Percentiles rank a stretch among this genome's conserved stretches.
These are phyloP conservation scores for Misopates orontium DNA, from an alignment of 257 asterid species.

Conservation along the genomic window DNA sequence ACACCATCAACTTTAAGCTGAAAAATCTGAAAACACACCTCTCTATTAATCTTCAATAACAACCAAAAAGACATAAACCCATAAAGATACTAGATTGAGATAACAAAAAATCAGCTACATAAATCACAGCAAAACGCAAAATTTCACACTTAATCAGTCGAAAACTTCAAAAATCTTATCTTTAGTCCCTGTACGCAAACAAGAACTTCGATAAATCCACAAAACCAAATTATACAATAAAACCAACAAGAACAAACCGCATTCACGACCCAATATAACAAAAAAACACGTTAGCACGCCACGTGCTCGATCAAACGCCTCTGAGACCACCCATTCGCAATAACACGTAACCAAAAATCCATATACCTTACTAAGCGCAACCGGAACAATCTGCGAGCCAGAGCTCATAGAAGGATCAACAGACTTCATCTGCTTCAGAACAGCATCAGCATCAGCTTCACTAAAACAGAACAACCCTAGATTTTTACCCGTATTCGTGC, in stretches of 20 bases:
- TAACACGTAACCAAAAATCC: too few species aligned
- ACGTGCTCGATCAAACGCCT: slow-evolving; percentile 40
- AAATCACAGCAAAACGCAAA: background rate
- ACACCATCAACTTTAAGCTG: slow-evolving; percentile 89
- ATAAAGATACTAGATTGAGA: background rate
- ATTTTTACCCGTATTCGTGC: slow-evolving; percentile 46
- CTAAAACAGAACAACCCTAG: slow-evolving; percentile 79
- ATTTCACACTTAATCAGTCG: background rate
- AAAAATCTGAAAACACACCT: slow-evolving; percentile 59
- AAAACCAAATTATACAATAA: background rate
- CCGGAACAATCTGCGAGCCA: slow-evolving; percentile 74
- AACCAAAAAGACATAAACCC: slow-evolving; percentile 11
- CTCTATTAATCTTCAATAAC: slow-evolving; percentile 23
- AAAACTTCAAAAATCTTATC: too few species aligned
- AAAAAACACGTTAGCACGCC: background rate
- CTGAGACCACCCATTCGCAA: too few species aligned
- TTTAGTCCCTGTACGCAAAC: too few species aligned
- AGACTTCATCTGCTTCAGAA: slow-evolving; percentile 68
- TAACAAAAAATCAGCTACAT: background rate
- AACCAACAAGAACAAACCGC: background rate
- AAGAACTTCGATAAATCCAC: too few species aligned
- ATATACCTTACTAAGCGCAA: slow-evolving; percentile 78
- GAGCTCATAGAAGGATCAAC: slow-evolving; percentile 63
- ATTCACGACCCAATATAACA: background rate
- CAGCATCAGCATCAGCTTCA: slow-evolving; percentile 74